Base-by-base conservation (phyloP, 352 stramenopile species). In the Poterioochromonas sp. region DNA sequence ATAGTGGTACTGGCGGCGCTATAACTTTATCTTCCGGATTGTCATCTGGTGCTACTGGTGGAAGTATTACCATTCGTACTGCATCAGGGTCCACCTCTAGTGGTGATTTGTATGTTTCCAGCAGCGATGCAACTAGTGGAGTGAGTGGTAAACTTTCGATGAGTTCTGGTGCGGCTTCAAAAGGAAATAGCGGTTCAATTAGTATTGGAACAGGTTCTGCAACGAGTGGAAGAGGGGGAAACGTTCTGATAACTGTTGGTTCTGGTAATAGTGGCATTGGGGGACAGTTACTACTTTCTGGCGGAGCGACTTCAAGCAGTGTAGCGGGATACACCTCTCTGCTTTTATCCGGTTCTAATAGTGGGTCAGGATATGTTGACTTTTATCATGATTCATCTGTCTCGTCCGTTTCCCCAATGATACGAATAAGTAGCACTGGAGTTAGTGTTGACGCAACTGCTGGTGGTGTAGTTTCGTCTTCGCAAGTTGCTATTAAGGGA, bases 251-350 rank as follows among this genome's bases (percentile, higher is more conserved):
- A 69, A 39, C 71, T 34, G 32, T 78, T 64, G 71, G 49, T 29
- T 78, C 71, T 78, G 71, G 71, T 29, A 69, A 69, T 68, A 68
- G 43, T 78, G 71, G 71, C 12, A 29, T 15, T 44, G 71, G 43
- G 22, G 71, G 71, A 34, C 1, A 3, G 26, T 44, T 78, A 20
- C 71, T 37, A 11, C 5, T 78, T 40, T 54, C n/a, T 15, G 41
- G 41, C 47, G 71, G 69, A 12, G 8, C 5, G 53, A n/a, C n/a
- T 12, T 74, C 65, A n/a, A n/a, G n/a, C n/a, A n/a, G n/a, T n/a
- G n/a, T n/a, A n/a, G n/a, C n/a, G n/a, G n/a, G n/a, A n/a, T n/a
- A n/a, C n/a, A n/a, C n/a, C n/a, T n/a, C n/a, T n/a, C n/a, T n/a
- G n/a, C n/a, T n/a, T n/a, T n/a, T n/a, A n/a, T n/a, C n/a, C n/a